These are phyloP conservation scores for Papiliotrema nemorosa DNA, from an alignment of 1,284 basidiomycete species.

Conservation along the genomic window DNA sequence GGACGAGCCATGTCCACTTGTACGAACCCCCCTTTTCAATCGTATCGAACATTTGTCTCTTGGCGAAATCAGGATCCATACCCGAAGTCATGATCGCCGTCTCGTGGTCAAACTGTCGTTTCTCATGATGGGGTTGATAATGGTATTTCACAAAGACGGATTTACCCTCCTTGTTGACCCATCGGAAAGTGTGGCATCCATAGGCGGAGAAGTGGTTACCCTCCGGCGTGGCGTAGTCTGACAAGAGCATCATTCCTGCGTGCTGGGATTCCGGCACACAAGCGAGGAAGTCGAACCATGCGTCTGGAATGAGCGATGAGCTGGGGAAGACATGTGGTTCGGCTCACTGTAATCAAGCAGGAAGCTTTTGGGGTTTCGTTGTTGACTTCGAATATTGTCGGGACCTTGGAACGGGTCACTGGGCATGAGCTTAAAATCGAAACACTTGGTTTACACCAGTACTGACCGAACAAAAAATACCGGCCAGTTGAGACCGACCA, in stretches of 20 bases:
- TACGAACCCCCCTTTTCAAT: conserved; percentile 48
- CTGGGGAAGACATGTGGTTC: background rate
- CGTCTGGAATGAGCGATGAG: conserved; percentile 16
- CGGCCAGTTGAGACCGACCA: conserved; percentile 40
- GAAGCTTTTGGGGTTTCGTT: conserved; percentile 40
- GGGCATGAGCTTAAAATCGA: background rate
- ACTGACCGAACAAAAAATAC: conserved; percentile 32
- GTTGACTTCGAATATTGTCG: conserved; percentile 43
- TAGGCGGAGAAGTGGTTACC: conserved; percentile 37
- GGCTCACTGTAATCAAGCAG: conserved; percentile 32
- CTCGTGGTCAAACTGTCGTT: conserved; percentile 41
- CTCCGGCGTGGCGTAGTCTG: conserved; percentile 40
- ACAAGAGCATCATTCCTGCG: conserved; percentile 40
- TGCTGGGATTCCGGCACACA: conserved; percentile 43
- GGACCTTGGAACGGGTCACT: conserved; percentile 35
- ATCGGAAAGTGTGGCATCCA: conserved; percentile 33
- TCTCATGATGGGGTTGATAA: conserved; percentile 26
- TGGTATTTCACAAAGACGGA: conserved; percentile 35
- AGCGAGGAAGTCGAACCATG: conserved; percentile 47
- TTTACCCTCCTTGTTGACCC: conserved; percentile 28
- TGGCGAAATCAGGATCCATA: conserved; percentile 48
- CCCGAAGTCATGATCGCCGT: conserved; percentile 44
- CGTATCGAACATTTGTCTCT: conserved; percentile 48
- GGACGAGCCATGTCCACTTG: conserved; percentile 45
- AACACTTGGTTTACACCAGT: background rate